Evolutionary conservation across 345 rosid species (phyloP).

Genomic region (Gossypium australe): DNA sequence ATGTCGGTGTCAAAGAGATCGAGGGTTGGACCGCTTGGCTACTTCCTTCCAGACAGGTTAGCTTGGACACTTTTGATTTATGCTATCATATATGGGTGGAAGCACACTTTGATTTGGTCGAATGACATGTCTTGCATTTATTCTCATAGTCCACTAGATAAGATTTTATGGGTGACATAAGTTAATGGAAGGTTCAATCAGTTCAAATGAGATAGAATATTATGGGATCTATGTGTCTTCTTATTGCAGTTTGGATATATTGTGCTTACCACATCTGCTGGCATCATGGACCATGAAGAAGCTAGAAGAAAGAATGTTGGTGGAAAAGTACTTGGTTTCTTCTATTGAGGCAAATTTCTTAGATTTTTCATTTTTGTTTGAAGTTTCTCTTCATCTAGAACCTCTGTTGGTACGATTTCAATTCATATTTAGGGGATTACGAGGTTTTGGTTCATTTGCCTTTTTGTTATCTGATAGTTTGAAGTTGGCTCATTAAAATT

Average conservation of each 20-base stretch:
- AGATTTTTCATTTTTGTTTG: not conserved
- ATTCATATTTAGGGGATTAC: not conserved
- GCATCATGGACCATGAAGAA: not conserved
- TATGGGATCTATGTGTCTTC: not conserved
- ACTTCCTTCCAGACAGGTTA: conserved; percentile 81
- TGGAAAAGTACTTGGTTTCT: conserved; percentile 41
- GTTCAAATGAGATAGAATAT: not conserved
- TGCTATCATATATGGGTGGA: not conserved
- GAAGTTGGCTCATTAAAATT: too few species aligned
- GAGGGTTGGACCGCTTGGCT: conserved; percentile 85
- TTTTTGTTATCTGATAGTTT: not conserved
- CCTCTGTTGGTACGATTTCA: not conserved
- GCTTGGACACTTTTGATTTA: not conserved
- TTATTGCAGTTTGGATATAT: not conserved
- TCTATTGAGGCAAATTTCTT: not conserved
- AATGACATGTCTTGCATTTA: not conserved
- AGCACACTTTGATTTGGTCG: not conserved
- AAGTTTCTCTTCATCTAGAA: not conserved
- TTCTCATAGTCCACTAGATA: not conserved
- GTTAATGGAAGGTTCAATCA: too few species aligned
- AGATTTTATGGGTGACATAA: not conserved
- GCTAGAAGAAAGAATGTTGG: conserved; percentile 1
- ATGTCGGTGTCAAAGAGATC: conserved; percentile 71
- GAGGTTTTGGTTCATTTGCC: not conserved
- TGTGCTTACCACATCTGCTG: not conserved